Evolutionary conservation across 345 rosid genomes (phyloP), one percentile per base, ranked within the genome.

Genomic region (Diplotaxis tenuifolia): DNA sequence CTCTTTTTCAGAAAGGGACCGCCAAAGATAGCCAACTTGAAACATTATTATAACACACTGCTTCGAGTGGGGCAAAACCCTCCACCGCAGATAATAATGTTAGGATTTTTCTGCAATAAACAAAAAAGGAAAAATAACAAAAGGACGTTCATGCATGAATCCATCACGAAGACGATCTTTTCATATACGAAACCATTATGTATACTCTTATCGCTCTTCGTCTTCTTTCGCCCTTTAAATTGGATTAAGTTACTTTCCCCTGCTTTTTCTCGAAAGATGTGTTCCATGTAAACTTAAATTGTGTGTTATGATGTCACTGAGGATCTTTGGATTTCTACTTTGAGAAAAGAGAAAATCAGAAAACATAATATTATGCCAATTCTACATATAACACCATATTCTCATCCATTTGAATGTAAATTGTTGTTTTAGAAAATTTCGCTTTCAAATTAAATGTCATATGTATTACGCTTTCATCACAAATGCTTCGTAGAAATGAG

Each of bases 1-100:
- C 40, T 63, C 54, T 70, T 76, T 75, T 42, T 76, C 75, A 47
- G 75, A 76, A 76, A 76, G 47, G 42, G 80, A 76, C 75, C 36
- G 50, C 62, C 64, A 70, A 76, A 70, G 53, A 62, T 45, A 50
- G 67, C 34, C 71, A 64, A 70, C 67, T 45, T 70, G 75, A 52
- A 22, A 22, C 67, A 76, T 69, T 75, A 75, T 76, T 70, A 47
- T 70, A 56, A 57, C 65, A 69, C 40, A 75, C 57, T 70, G 79
- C 79, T 69, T 76, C 75, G 42, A 70, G 67, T 76, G 79, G 79
- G 79, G 65, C 75, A 70, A 70, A 54, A 54, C 75, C 7, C 65
- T 54, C 75, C 65, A 69, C 70, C 75, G 40, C 70, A 1, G n/a
- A n/a, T n/a, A 75, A 62, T 32, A 36, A 40, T 59, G 58, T 19